These are phyloP conservation scores for Pyricularia pennisetigena DNA, from an alignment of 2,329 filamentous ascomycete species.

Conservation along the genomic window DNA sequence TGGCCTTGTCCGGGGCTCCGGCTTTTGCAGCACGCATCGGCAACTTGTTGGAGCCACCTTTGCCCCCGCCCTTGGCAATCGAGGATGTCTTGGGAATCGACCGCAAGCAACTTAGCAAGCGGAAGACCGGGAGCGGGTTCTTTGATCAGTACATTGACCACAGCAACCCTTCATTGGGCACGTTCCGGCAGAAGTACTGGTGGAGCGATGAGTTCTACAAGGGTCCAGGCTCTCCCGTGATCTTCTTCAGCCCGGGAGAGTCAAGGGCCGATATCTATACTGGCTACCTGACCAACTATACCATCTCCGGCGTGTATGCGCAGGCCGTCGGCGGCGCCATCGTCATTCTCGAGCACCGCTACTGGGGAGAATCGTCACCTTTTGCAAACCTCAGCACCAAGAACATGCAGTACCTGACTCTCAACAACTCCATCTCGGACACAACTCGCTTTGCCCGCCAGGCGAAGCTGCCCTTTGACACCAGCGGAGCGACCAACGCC, in stretches of 20 bases:
- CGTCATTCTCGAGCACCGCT: slow-evolving; percentile 30
- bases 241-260: slow-evolving; percentile 29
- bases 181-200: slow-evolving; percentile 31
- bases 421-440: slow-evolving; percentile 29
- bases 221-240: slow-evolving; percentile 28
- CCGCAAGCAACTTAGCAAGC: neutral
- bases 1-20: neutral
- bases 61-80: neutral
- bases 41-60: neutral
- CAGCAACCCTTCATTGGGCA: slow-evolving; percentile 26
- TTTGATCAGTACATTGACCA: slow-evolving; percentile 33
- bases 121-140: neutral
- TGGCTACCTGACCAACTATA: slow-evolving; percentile 6
- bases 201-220: slow-evolving; percentile 27
- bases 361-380: slow-evolving; percentile 30
- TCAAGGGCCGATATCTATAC: slow-evolving; percentile 13
- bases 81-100: neutral
- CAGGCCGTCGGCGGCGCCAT: slow-evolving; percentile 26
- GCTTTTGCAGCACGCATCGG: neutral
- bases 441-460: slow-evolving; percentile 29
- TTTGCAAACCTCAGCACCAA: slow-evolving; percentile 22
- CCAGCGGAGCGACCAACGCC: slow-evolving; percentile 33
- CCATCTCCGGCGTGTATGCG: slow-evolving; percentile 25
- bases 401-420: slow-evolving; percentile 27
- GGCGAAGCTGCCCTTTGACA: slow-evolving; percentile 33